Evolutionary conservation across 1,139 yeast species (phyloP).

Genomic region (Kodamaea plutei): DNA sequence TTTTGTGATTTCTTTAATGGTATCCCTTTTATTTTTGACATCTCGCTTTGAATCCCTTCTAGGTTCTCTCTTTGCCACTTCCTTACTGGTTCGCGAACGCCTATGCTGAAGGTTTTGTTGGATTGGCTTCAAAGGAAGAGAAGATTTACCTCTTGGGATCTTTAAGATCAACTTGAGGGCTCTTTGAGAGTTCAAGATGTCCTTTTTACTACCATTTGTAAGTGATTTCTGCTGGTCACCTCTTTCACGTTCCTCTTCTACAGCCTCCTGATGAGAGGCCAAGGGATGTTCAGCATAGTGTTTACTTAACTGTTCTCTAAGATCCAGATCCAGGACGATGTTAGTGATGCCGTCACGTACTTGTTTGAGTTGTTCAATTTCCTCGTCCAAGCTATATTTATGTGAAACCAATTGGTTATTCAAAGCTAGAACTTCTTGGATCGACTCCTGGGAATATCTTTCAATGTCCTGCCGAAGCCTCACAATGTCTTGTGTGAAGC

Average conservation of each 20-base stretch:
- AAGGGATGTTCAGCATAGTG: conserved; percentile 38
- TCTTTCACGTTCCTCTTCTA: no score
- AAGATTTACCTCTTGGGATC: conserved; percentile 21
- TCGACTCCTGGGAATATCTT: conserved; percentile 23
- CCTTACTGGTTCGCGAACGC: no score
- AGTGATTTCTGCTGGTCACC: no score
- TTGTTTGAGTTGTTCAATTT: conserved; percentile 26
- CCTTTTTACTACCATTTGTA: no score
- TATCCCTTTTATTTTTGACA: no score
- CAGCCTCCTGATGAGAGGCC: conserved; percentile 38
- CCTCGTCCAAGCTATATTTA: conserved; percentile 25
- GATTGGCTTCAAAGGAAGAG: no score
- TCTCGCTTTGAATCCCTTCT: no score
- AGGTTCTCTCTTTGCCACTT: no score
- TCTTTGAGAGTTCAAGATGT: no score
- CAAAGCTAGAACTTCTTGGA: conserved; percentile 33
- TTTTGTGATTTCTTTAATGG: no score
- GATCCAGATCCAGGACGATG: conserved; percentile 16
- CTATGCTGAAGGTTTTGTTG: no score
- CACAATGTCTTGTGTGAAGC: conserved; percentile 10
- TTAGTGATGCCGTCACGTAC: conserved; percentile 11
- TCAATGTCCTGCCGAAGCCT: conserved; percentile 13
- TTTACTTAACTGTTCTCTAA: conserved; percentile 28
- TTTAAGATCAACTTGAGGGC: conserved; percentile 29
- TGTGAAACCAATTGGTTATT: conserved; percentile 34